Conservation (phyloP, 768 basidiomycete species). For the Hericium erinaceus region DNA sequence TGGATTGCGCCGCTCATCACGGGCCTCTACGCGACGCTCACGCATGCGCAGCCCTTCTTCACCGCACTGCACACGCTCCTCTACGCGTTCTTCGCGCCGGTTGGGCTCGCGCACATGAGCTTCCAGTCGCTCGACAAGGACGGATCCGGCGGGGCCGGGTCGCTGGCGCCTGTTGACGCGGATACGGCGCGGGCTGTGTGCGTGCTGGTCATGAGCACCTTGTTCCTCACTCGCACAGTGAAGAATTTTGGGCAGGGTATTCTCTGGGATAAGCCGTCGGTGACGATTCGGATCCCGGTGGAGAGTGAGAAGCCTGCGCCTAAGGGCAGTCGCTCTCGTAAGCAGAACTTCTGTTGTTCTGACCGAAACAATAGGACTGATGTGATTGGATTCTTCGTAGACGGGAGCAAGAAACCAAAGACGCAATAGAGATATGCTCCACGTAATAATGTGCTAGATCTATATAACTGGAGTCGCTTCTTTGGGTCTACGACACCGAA, state of each 20-base stretch:
- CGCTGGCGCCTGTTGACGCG: constrained; percentile 5
- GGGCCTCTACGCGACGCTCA: constrained; percentile 70
- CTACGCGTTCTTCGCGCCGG: constrained; percentile 11
- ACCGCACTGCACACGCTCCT: constrained; percentile 11
- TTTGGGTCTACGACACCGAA: too few species aligned
- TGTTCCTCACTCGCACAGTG: constrained; percentile 9
- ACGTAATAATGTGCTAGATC: too few species aligned
- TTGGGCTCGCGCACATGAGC: constrained; percentile 4
- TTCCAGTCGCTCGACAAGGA: not conserved
- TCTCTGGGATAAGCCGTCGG: constrained; percentile 1
- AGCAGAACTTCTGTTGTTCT: too few species aligned
- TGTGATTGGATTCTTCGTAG: too few species aligned
- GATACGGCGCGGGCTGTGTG: constrained; percentile 10
- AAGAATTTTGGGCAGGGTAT: not conserved
- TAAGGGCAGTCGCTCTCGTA: too few species aligned
- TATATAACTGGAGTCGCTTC: too few species aligned
- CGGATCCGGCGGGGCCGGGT: not conserved
- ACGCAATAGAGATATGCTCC: too few species aligned
- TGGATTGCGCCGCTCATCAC: constrained; percentile 81
- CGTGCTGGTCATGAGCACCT: constrained; percentile 4
- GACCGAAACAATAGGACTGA: too few species aligned
- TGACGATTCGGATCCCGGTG: not conserved
- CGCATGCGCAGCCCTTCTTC: constrained; percentile 79
- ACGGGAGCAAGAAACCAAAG: too few species aligned
- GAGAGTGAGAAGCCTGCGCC: too few species aligned